phyloP scores from a whole-genome alignment of 2,329 filamentous ascomycete species.

The Aspergillus bombycis region DNA sequence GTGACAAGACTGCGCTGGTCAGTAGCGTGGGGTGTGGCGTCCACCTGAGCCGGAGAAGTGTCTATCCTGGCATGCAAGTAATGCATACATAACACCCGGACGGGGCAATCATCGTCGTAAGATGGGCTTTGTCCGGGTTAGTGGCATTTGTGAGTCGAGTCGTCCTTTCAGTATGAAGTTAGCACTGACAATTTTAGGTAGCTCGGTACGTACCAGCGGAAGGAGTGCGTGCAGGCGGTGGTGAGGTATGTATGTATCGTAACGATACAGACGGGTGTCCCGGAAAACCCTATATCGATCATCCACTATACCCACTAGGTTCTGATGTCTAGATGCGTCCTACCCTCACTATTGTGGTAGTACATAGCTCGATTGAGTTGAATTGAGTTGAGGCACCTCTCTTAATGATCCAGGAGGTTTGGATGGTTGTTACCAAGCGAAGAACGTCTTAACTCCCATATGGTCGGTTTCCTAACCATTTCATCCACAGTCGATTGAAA shows the following conservation, averaged over 20 bases:
- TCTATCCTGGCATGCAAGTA: slow-evolving; percentile 26
- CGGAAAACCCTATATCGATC: slow-evolving; percentile 6
- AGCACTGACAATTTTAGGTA: background rate
- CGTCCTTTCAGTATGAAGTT: background rate
- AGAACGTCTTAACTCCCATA: background rate
- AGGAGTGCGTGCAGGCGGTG: background rate
- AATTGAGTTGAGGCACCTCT: background rate
- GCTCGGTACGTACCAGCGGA: background rate
- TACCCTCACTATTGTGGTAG: background rate
- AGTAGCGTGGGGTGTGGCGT: slow-evolving; percentile 28
- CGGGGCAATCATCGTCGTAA: slow-evolving; percentile 14
- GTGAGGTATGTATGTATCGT: background rate
- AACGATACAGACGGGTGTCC: slow-evolving; percentile 1
- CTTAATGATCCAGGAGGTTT: background rate
- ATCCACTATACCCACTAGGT: background rate
- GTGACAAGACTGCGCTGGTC: slow-evolving; percentile 10
- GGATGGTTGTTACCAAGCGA: background rate
- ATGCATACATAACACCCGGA: slow-evolving; percentile 19
- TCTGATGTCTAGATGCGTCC: background rate
- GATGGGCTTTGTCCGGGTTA: slow-evolving; percentile 1
- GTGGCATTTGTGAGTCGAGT: background rate
- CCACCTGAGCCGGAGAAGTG: slow-evolving; percentile 28
- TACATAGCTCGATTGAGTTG: background rate
- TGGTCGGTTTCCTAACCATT: background rate
- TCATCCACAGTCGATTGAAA: background rate